Evolutionary conservation across 1,284 basidiomycete genomes (phyloP).

Genomic region (Jaminaea rosea): DNA sequence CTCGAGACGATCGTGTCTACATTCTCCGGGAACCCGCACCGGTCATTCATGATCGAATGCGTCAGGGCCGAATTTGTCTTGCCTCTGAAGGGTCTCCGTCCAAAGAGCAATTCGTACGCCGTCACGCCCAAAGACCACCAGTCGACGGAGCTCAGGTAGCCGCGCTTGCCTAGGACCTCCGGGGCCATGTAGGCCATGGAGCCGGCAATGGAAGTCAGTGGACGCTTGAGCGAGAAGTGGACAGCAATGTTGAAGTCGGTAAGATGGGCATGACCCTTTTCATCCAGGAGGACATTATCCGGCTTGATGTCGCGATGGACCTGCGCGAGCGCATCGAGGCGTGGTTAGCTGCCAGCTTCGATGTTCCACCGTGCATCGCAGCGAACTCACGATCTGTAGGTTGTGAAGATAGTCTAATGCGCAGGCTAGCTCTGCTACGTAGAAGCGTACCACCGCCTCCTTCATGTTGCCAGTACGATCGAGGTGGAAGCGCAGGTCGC

Average conservation of each 20-base stretch:
- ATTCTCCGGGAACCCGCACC: constrained; percentile 37
- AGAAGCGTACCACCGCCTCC: constrained; percentile 79
- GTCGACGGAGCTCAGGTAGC: constrained; percentile 34
- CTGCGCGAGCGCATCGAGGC: no score
- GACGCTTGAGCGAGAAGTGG: constrained; percentile 76
- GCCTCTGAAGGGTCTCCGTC: constrained; percentile 34
- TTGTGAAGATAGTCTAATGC: constrained; percentile 81
- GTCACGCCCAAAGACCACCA: constrained; percentile 41
- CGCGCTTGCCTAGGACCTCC: constrained; percentile 39
- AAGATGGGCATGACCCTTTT: constrained; percentile 83
- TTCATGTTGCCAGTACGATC: constrained; percentile 67
- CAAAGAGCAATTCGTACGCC: constrained; percentile 37
- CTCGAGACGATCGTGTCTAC: constrained; percentile 29
- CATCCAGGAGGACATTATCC: constrained; percentile 89
- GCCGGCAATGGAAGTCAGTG: constrained; percentile 71
- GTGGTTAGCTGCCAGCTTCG: no score
- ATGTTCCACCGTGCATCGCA: no score
- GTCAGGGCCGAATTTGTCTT: constrained; percentile 40
- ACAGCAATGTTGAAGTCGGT: constrained; percentile 99
- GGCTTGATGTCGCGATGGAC: constrained; percentile 74
- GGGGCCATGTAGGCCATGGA: constrained; percentile 92
- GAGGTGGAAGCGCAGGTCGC: constrained; percentile 85
- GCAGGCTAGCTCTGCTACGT: constrained; percentile 76
- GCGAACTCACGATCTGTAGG: constrained; percentile 67
- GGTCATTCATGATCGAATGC: constrained; percentile 35